These are phyloP conservation scores for Sanghuangporus baumii DNA, from an alignment of 1,284 basidiomycete genomes.

Conservation along the genomic window DNA sequence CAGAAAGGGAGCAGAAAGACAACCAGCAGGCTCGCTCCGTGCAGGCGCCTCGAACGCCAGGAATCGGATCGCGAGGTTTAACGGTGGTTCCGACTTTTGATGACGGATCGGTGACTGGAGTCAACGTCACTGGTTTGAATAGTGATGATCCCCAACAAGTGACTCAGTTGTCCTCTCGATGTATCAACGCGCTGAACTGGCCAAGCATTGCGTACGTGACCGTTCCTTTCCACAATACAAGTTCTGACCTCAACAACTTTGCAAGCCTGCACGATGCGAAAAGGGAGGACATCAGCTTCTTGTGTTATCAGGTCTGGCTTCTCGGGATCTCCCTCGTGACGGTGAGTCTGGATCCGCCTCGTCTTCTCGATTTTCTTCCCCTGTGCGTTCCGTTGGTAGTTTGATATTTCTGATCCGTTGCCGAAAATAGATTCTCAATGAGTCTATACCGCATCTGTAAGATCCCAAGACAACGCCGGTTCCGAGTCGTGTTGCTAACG, in stretches of 20 bases:
- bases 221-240: neutral
- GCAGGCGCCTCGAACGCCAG: neutral
- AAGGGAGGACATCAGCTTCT: constrained; percentile 21
- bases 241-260: neutral
- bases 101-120: neutral
- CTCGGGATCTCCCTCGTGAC: constrained; percentile 20
- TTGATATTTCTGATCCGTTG: neutral
- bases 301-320: constrained; percentile 22
- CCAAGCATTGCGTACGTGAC: constrained; percentile 9
- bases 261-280: constrained; percentile 17
- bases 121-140: constrained; percentile 1
- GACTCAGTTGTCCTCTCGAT: constrained; percentile 3
- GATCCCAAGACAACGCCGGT: neutral
- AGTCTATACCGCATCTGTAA: constrained; percentile 20
- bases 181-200: constrained; percentile 11
- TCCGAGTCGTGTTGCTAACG: neutral
- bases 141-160: neutral
- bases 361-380: neutral
- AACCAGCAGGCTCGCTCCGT: neutral
- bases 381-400: neutral
- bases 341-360: neutral
- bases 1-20: neutral
- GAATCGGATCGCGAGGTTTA: neutral
- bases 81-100: neutral
- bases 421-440: constrained; percentile 12